Evolutionary conservation across 305 asterid genomes (phyloP).

Genomic region (Fraxinus velutina): DNA sequence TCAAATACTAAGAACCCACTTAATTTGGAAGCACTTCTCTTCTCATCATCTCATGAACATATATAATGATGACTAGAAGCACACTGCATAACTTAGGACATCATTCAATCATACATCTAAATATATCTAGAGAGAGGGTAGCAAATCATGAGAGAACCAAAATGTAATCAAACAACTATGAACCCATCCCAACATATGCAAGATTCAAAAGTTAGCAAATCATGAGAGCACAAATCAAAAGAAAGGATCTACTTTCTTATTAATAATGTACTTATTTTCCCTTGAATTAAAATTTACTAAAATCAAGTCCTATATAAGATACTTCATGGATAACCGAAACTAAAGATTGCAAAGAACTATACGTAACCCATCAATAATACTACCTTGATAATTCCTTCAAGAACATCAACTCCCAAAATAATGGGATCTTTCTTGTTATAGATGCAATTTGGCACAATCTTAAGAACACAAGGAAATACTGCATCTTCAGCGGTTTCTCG

Average conservation of each 20-base stretch:
- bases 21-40: neutral
- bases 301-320: neutral
- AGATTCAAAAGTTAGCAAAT: neutral
- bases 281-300: neutral
- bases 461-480: conserved; percentile 89
- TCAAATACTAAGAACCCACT: neutral
- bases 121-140: neutral
- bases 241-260: neutral
- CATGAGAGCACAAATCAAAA: neutral
- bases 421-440: conserved; percentile 97
- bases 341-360: neutral
- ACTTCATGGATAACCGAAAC: neutral
- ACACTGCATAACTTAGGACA: neutral
- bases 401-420: conserved; percentile 84
- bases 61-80: neutral
- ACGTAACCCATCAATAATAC: conserved; percentile 33
- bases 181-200: neutral
- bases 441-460: conserved; percentile 77
- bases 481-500: conserved; percentile 92
- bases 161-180: neutral
- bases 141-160: neutral
- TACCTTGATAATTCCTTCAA: conserved; percentile 84
- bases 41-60: neutral
- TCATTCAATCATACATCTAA: neutral
- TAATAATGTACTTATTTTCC: neutral